Evolutionary conservation across 768 basidiomycete species (phyloP).

Genomic region (Boletus insuetus): DNA sequence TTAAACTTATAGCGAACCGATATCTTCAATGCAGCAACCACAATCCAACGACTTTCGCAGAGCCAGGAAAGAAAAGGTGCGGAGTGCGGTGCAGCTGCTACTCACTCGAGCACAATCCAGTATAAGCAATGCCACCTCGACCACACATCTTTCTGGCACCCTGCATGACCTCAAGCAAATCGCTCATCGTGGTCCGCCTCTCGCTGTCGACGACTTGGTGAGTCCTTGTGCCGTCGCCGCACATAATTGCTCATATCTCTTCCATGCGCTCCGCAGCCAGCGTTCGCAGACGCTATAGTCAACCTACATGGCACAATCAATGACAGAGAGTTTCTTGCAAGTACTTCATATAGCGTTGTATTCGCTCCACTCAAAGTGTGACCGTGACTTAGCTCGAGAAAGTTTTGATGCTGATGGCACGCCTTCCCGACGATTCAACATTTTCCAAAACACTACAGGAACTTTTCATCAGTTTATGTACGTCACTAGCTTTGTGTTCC

Average conservation of each 20-base stretch:
- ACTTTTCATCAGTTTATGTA: constrained; percentile 53
- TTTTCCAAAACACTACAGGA: constrained; percentile 43
- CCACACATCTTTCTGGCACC: constrained; percentile 1
- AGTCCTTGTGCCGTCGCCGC: neutral
- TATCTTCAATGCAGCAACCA: constrained; percentile 2
- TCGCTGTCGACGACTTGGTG: constrained; percentile 29
- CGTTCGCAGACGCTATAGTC: constrained; percentile 46
- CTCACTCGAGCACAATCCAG: constrained; percentile 11
- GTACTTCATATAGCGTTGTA: constrained; percentile 16
- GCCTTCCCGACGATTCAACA: constrained; percentile 34
- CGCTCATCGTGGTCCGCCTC: constrained; percentile 23
- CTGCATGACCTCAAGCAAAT: constrained; percentile 31
- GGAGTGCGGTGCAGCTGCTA: constrained; percentile 11
- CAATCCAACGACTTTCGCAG: neutral
- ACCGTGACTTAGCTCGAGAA: constrained; percentile 55
- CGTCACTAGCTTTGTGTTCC: constrained; percentile 27
- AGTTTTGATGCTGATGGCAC: constrained; percentile 57
- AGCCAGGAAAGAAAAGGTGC: neutral
- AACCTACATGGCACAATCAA: constrained; percentile 44
- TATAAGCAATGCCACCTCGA: neutral
- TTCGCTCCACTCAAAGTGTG: constrained; percentile 3
- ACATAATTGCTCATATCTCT: neutral
- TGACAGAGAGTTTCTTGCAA: constrained; percentile 60
- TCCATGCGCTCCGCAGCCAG: constrained; percentile 36
- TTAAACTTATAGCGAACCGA: too few relatives aligned